These are phyloP conservation scores for Colletotrichum sp. DNA, from an alignment of 2,329 filamentous ascomycete genomes.

Conservation along the genomic window DNA sequence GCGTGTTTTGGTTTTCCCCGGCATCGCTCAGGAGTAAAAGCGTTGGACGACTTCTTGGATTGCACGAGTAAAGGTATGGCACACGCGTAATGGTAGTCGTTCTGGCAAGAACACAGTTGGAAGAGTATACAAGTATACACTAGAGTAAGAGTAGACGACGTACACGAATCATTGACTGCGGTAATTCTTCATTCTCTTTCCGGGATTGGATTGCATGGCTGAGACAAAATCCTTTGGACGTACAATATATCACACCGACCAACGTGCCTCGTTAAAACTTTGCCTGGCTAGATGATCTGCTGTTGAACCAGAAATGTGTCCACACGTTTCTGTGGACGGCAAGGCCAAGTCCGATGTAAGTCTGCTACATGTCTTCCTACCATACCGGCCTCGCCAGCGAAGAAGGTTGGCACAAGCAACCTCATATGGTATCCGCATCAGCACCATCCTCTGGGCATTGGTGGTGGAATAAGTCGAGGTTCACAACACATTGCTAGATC, in stretches of 20 bases:
- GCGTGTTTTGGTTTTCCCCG: background rate
- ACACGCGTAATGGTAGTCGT: background rate
- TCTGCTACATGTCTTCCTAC: too few species aligned
- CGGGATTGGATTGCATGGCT: background rate
- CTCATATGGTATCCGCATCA: too few species aligned
- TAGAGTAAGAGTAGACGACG: background rate
- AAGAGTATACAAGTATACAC: background rate
- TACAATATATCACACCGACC: too few species aligned
- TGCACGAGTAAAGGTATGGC: background rate
- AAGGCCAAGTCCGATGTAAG: too few species aligned
- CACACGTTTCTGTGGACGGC: too few species aligned
- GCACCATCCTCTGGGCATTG: background rate
- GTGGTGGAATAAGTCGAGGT: background rate
- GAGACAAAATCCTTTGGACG: background rate
- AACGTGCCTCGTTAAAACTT: too few species aligned
- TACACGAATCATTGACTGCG: background rate
- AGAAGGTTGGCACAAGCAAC: too few species aligned
- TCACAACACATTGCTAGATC: background rate
- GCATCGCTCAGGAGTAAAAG: constrained; percentile 10
- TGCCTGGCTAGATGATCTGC: too few species aligned
- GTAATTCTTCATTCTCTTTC: background rate
- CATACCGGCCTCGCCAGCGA: too few species aligned
- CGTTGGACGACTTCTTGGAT: background rate
- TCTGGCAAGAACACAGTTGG: background rate
- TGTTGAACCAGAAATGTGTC: too few species aligned